Evolutionary conservation across 2,329 filamentous ascomycete species (phyloP), one percentile per base, ranked within the genome.

Genomic region (Xylariaceae sp.): DNA sequence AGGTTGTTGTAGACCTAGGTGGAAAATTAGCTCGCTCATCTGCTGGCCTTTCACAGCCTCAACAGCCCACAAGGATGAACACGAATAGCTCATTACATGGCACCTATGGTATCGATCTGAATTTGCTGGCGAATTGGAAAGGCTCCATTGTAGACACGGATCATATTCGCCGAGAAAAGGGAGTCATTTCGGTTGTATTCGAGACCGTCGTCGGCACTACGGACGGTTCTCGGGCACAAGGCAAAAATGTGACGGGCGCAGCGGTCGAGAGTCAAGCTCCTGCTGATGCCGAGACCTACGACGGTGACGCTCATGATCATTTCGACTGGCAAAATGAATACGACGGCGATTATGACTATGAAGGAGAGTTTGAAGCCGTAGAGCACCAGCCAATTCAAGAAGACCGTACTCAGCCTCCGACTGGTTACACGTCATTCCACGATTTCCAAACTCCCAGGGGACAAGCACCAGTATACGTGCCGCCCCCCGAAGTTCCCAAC

Each of bases 1-100:
- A 99, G 69, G 89, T 97, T 2, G 86, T 97, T 28, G 83, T 97
- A 18, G 94, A 99, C 66, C 78, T 97, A 0, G 92, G 94, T 43
- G 93, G 93, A 36, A 94, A 90, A 66, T 74, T 97, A 40, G 81
- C 82, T 59, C 72, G 85, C 16, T 81, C 82, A 73, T 66, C 78
- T 59, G 60, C 74, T 63, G 42, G 68, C 63, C 41, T 71, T 70
- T 22, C 71, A 64, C 52, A 72, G 69, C 22, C 71, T 65, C 53
- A 73, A 69, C 55, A 73, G 68, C 53, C 75, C 66, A 54, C 71
- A 31, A 73, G 72, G 65, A 71, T 69, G 61, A 75, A 55, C 9
- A 58, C 59, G 64, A 66, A 63, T 64, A 48, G 66, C 62, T 31
- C 63, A 12, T 54, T 59, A 53, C 55, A 54, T 11, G 57, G 60